These are phyloP conservation scores for Trichoderma breve DNA, from an alignment of 2,329 filamentous ascomycete genomes.

Conservation along the genomic window DNA sequence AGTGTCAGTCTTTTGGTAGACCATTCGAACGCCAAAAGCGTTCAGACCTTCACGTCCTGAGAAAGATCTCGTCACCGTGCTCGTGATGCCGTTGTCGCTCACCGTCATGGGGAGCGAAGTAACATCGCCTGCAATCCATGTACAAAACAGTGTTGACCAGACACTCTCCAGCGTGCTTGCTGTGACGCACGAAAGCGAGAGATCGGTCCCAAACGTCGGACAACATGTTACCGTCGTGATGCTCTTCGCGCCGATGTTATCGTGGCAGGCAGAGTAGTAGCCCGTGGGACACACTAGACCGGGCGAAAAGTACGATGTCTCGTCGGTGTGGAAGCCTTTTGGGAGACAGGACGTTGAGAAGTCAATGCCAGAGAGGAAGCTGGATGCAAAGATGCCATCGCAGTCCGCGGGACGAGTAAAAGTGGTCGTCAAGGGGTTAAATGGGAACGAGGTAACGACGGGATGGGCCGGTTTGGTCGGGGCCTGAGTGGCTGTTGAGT, in stretches of 20 bases:
- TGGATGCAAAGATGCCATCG: constrained; percentile 25
- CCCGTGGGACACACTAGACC: constrained; percentile 34
- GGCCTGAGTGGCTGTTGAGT: constrained; percentile 2
- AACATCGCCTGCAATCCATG: constrained; percentile 31
- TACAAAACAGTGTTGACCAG: constrained; percentile 34
- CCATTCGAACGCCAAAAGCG: constrained; percentile 37
- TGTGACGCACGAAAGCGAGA: constrained; percentile 32
- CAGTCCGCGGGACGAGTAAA: constrained; percentile 27
- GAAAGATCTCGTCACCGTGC: constrained; percentile 26
- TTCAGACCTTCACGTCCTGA: constrained; percentile 30
- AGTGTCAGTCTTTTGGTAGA: constrained; percentile 34
- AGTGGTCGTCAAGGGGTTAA: constrained; percentile 29
- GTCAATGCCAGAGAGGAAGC: constrained; percentile 33
- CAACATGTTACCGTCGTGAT: constrained; percentile 39
- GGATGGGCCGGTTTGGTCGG: constrained; percentile 10
- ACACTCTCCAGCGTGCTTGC: constrained; percentile 24
- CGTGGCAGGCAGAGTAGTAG: constrained; percentile 33
- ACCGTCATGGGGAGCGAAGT: constrained; percentile 29
- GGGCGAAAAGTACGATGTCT: constrained; percentile 33
- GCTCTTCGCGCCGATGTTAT: constrained; percentile 27
- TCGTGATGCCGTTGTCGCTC: constrained; percentile 26
- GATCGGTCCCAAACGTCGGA: constrained; percentile 27
- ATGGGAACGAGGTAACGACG: constrained; percentile 26
- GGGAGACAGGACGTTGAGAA: constrained; percentile 31
- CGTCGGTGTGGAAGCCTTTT: constrained; percentile 27